Evolutionary conservation across 2,329 filamentous ascomycete species (phyloP).

Genomic region (Apiospora rasikravindrae): DNA sequence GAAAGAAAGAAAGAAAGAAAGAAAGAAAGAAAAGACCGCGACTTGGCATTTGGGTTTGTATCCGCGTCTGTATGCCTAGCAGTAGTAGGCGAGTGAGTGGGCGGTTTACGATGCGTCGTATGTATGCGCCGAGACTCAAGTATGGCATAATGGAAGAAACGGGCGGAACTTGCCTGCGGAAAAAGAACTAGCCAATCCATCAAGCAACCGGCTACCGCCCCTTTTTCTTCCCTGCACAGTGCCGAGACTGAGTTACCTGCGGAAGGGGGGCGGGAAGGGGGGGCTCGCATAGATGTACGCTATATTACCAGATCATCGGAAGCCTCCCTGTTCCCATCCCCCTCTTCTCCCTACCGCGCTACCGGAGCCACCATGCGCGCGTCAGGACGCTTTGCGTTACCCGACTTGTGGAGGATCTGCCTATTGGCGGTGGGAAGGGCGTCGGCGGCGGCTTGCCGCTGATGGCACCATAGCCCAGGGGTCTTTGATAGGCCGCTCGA

Average conservation of each 20-base stretch:
- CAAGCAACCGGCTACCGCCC: neutral
- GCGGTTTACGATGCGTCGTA: neutral
- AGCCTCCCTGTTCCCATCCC: neutral
- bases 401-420: neutral
- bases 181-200: neutral
- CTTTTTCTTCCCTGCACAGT: constrained; percentile 11
- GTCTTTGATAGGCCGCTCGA: neutral
- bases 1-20: neutral
- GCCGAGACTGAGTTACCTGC: neutral
- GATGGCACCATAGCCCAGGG: neutral
- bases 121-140: neutral
- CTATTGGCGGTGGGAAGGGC: neutral
- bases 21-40: neutral
- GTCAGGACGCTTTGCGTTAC: neutral
- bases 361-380: neutral
- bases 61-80: neutral
- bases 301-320: neutral
- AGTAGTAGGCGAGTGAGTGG: neutral
- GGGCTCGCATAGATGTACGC: neutral
- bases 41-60: neutral
- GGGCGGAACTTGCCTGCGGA: neutral
- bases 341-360: neutral
- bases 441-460: neutral
- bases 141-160: neutral
- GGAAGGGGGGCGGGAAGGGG: neutral